Base-by-base conservation (phyloP, 208 protist genomes). In the Trypanosoma scelopori region DNA sequence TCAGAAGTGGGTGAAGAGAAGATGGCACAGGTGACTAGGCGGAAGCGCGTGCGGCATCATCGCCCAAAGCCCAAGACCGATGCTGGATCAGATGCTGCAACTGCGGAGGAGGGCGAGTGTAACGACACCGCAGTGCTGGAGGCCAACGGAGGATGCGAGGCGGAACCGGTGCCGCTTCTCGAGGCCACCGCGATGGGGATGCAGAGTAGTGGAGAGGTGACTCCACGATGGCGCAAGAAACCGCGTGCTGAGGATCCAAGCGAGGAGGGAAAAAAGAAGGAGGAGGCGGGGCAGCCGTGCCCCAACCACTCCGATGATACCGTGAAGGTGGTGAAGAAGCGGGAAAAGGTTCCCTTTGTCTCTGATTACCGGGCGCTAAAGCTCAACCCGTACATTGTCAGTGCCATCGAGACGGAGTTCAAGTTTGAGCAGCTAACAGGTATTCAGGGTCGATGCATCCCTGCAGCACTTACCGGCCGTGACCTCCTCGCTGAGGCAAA, bases 401-500 rank as follows among this genome's bases (percentile, higher is more conserved):
- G 76, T 1, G 79, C 91, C 1, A 64, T 97, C 20, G 80, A 94
- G 66, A 74, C 79, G 23, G 87, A 97, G 45, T 96, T 97, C 74
- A 82, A 93, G 76, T 99, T 99, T 84, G 74, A 75, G 37, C 62
- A 93, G 41, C 93, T 99, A 63, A 99, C 97, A 0, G 93, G 91
- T 46, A 98, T 99, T 69, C 98, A 99, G 79, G 83, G 85, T 9
- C 84, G 84, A 41, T 91, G 85, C 65, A 92, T 98, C 52, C 95
- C 96, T 27, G 85, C 84, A 23, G 84, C 93, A 0, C 79, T 98
- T 35, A 69, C 79, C 46, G 93, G 95, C 1, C 77, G 83, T 23
- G 93, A 98, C 60, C 64, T 98, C 16, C 82, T 98, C 12, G 97
- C 89, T 0, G 91, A 98, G 85, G 94, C 96, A 9, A 97, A 97